Percentiles rank a stretch among this genome's conserved stretches.
Conservation (phyloP, 2,329 filamentous ascomycete genomes). For the Teratosphaeria gauchensis region DNA sequence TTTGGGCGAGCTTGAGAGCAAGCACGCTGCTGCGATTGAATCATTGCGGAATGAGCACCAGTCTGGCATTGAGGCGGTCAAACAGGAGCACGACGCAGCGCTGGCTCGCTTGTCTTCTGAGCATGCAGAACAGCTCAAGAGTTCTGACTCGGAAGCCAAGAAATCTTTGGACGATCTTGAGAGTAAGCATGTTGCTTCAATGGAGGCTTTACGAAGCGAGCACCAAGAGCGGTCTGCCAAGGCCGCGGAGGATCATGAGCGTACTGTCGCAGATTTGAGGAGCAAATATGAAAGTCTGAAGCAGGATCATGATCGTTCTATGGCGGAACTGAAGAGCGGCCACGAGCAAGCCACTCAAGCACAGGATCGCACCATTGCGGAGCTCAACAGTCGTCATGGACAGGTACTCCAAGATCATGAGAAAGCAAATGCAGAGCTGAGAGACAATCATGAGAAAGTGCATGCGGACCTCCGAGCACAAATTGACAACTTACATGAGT, state of each 20-base stretch:
- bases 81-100: background rate
- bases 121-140: slow-evolving; percentile 2
- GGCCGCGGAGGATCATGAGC: background rate
- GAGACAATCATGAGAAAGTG: background rate
- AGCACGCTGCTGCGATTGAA: background rate
- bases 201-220: slow-evolving; percentile 1
- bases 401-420: background rate
- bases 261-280: background rate
- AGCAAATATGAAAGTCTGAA: background rate
- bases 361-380: background rate
- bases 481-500: background rate
- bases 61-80: background rate
- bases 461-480: background rate
- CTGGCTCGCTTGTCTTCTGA: slow-evolving; percentile 2
- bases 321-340: background rate
- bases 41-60: slow-evolving; percentile 4
- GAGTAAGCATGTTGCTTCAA: background rate
- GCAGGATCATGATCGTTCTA: background rate
- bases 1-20: background rate
- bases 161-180: background rate
- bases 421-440: background rate
- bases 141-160: background rate
- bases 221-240: background rate
- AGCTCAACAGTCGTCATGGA: background rate
- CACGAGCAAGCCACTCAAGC: background rate